Percentiles rank a stretch among this genome's conserved stretches.
Evolutionary conservation across 148 eudicot genomes (phyloP).

Genomic region (Nepenthes mirabilis): DNA sequence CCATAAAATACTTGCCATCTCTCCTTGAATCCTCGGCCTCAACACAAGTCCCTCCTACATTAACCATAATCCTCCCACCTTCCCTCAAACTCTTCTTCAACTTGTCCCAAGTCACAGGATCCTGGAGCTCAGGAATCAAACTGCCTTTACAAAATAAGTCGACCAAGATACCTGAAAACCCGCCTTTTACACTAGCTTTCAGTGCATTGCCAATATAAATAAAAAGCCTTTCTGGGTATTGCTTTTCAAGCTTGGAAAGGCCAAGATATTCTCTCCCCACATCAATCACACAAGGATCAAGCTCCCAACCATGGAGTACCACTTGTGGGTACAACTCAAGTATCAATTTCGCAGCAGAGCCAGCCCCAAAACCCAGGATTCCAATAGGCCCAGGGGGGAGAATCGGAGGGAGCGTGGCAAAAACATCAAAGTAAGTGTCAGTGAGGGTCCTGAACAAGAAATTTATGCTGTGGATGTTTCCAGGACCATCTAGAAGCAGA

Average conservation of each 20-base stretch:
- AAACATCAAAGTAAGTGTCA: conserved; percentile 71
- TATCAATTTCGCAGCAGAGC: conserved; percentile 52
- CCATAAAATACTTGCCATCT: conserved; percentile 66
- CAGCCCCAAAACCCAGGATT: conserved; percentile 82
- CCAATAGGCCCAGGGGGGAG: conserved; percentile 69
- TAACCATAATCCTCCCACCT: conserved; percentile 92
- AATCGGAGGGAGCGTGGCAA: conserved; percentile 63
- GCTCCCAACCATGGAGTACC: conserved; percentile 77
- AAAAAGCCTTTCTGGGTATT: conserved; percentile 30
- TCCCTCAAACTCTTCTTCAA: conserved; percentile 47
- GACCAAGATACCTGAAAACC: conserved; percentile 61
- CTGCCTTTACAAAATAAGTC: conserved; percentile 74
- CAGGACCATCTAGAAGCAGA: conserved; percentile 67
- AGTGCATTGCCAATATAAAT: conserved; percentile 53
- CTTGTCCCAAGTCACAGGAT: conserved; percentile 48
- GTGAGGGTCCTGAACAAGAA: conserved; percentile 41
- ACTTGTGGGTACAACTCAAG: conserved; percentile 40
- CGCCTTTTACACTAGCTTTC: conserved; percentile 24
- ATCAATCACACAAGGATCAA: conserved; percentile 56
- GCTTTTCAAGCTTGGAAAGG: conserved; percentile 35
- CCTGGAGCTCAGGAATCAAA: conserved; percentile 65
- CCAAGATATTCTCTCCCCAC: conserved; percentile 61
- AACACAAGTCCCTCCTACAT: conserved; percentile 87
- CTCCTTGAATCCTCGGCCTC: conserved; percentile 63
- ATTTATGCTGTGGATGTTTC: conserved; percentile 75